A percentile compares a stretch with the other conserved stretches of the same genome.
These are phyloP conservation scores for Trifolium subterraneum DNA, from an alignment of 306 rosid genomes.

Conservation along the genomic window DNA sequence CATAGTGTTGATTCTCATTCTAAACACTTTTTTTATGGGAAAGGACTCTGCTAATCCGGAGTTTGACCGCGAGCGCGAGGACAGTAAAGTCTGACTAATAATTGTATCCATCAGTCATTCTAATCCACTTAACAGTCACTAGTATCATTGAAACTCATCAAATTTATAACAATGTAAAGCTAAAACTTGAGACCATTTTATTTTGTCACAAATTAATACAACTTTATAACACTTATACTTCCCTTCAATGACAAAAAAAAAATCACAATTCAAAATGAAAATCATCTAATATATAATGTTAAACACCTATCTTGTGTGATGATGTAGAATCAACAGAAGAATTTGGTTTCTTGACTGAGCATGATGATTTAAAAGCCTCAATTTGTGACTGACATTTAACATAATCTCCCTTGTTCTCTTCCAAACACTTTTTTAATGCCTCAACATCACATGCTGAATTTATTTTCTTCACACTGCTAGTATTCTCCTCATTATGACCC, in stretches of 20 bases:
- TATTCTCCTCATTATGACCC: slow-evolving; percentile 53
- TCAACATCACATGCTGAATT: slow-evolving; percentile 74
- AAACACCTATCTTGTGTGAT: slow-evolving; percentile 30
- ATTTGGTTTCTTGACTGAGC: slow-evolving; percentile 66
- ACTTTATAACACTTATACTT: neutral
- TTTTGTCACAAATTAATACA: slow-evolving; percentile 34
- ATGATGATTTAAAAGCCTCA: slow-evolving; percentile 78
- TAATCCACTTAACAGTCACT: slow-evolving; percentile 16
- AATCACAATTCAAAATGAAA: slow-evolving; percentile 8
- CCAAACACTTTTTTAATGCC: slow-evolving; percentile 86
- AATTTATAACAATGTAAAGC: slow-evolving; percentile 11
- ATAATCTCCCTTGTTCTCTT: slow-evolving; percentile 83
- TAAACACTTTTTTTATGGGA: neutral
- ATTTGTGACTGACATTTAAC: slow-evolving; percentile 82
- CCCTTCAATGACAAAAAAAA: neutral
- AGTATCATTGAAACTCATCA: neutral
- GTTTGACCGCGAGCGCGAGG: too few relatives aligned
- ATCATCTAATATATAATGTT: slow-evolving; percentile 3
- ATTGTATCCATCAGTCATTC: too few relatives aligned
- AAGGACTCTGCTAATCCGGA: too few relatives aligned
- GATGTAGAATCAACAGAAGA: slow-evolving; percentile 49
- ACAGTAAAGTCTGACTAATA: too few relatives aligned
- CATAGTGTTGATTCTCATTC: slow-evolving; percentile 22
- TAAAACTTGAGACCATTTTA: slow-evolving; percentile 5
- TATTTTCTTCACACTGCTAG: slow-evolving; percentile 49